phyloP scores from a whole-genome alignment of 495 filamentous ascomycete genomes.

The Annulohypoxylon moriforme region DNA sequence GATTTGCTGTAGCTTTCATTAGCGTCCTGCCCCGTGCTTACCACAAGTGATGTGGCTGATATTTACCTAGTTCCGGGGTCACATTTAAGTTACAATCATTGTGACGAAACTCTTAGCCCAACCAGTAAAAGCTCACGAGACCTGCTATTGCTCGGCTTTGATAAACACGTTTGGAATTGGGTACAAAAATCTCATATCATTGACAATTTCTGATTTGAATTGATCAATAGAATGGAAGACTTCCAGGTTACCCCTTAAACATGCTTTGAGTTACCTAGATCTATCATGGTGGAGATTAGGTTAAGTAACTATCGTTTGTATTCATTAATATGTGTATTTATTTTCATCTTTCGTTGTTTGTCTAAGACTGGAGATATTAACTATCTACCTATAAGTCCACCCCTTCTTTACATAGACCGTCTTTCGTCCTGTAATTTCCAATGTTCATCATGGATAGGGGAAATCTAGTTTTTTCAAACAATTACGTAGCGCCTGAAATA shows the following conservation, averaged over 20 bases:
- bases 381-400: neutral
- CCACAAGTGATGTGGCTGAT: neutral
- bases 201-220: neutral
- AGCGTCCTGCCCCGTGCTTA: constrained; percentile 2
- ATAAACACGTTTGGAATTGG: neutral
- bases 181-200: neutral
- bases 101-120: neutral
- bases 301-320: no score
- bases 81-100: neutral
- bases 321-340: no score
- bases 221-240: no score
- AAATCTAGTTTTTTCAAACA: neutral
- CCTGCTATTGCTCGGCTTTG: neutral
- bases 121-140: neutral
- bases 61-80: neutral
- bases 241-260: no score
- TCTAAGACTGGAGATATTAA: no score
- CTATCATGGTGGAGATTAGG: no score
- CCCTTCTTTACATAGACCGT: neutral
- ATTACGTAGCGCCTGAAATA: neutral
- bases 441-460: neutral
- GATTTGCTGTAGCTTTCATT: neutral
- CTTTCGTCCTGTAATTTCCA: neutral
- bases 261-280: neutral
- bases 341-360: no score